Conservation (phyloP, 164 flowering plant species). For the Pachysandra terminalis region DNA sequence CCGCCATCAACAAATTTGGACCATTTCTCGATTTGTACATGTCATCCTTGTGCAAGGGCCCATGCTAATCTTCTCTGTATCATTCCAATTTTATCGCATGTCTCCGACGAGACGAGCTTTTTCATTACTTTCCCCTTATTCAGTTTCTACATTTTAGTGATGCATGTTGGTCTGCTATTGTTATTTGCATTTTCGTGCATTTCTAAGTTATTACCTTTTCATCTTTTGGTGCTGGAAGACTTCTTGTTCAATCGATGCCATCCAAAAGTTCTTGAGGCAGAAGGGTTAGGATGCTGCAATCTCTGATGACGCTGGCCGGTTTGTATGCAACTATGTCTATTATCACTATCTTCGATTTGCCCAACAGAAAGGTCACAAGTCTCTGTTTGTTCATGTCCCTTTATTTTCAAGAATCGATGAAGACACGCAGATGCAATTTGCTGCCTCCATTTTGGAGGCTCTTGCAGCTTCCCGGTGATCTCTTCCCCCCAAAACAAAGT, state of each 20-base stretch:
- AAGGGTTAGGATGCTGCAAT: constrained; percentile 39
- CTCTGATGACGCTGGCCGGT: constrained; percentile 65
- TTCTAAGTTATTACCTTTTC: background rate
- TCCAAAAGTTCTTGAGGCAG: constrained; percentile 31
- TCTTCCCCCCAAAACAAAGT: no score
- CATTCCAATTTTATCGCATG: no score
- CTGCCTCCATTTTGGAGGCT: constrained; percentile 45
- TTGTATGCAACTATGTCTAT: constrained; percentile 73
- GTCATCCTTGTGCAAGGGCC: no score
- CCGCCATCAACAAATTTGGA: no score
- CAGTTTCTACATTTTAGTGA: no score
- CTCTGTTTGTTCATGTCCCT: constrained; percentile 70
- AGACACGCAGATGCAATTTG: constrained; percentile 64
- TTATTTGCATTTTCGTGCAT: no score
- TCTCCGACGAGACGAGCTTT: no score
- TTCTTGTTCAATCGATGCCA: constrained; percentile 31
- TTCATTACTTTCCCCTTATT: no score
- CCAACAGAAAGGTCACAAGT: constrained; percentile 54
- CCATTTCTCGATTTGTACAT: no score
- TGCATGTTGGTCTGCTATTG: no score
- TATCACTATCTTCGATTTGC: constrained; percentile 73
- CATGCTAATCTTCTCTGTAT: no score
- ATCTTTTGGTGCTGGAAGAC: constrained; percentile 35
- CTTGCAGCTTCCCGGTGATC: constrained; percentile 40
- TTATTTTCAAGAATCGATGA: constrained; percentile 53